These are phyloP conservation scores for Brassica balearica DNA, from an alignment of 441 rosid species.

Conservation along the genomic window DNA sequence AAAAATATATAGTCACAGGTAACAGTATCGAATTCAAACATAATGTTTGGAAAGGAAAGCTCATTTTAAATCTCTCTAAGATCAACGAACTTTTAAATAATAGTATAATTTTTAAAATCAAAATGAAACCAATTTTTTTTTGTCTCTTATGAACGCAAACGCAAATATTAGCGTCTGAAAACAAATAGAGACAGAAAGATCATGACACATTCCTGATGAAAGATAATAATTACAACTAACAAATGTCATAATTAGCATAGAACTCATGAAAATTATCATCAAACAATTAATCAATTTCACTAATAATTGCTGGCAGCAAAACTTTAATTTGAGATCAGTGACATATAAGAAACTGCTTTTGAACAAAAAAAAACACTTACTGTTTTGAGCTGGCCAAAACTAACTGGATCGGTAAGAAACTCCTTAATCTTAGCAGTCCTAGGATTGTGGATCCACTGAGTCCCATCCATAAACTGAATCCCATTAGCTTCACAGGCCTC, in stretches of 20 bases:
- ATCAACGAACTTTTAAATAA: not conserved
- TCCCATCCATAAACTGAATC: slow-evolving; percentile 85
- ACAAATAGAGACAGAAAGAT: not conserved
- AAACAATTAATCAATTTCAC: not conserved
- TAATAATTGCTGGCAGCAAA: not conserved
- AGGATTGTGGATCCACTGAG: slow-evolving; percentile 87
- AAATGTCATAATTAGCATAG: not conserved
- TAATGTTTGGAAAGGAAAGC: not conserved
- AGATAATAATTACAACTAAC: not conserved
- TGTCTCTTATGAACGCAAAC: not conserved
- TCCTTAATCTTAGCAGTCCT: slow-evolving; percentile 60
- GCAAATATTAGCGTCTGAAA: not conserved
- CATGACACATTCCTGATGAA: not conserved
- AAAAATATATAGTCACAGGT: too few relatives aligned
- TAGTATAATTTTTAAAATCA: not conserved
- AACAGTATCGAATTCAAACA: not conserved
- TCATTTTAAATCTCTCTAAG: not conserved
- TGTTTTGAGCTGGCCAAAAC: slow-evolving; percentile 64
- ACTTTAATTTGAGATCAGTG: not conserved
- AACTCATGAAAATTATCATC: not conserved
- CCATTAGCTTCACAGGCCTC: slow-evolving; percentile 68
- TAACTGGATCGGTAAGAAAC: slow-evolving; percentile 53
- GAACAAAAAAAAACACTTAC: slow-evolving; percentile 38
- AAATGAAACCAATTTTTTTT: not conserved
- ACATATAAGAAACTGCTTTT: not conserved